Percentiles rank a stretch among this genome's conserved stretches.
Conservation (phyloP, 2,329 filamentous ascomycete genomes). For the Thielaviopsis cerberus region DNA sequence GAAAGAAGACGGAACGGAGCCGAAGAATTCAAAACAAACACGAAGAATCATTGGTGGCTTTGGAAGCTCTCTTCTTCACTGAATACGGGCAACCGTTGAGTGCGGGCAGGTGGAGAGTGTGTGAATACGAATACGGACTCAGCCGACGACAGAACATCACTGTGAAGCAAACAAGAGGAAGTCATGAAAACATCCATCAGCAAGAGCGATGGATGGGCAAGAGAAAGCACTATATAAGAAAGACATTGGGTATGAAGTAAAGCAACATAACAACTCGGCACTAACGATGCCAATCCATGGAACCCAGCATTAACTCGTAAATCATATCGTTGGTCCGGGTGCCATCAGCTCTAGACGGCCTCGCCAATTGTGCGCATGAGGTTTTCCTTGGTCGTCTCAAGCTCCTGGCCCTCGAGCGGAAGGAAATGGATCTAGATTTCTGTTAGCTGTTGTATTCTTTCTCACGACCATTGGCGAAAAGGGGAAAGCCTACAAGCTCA, state of each 20-base stretch:
- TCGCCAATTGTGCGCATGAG: slow-evolving; percentile 32
- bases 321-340: slow-evolving; percentile 11
- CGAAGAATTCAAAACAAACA: neutral
- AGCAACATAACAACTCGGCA: neutral
- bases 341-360: slow-evolving; percentile 14
- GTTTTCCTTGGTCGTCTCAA: slow-evolving; percentile 40
- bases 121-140: neutral
- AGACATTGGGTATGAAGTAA: slow-evolving; percentile 5
- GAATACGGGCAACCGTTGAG: neutral
- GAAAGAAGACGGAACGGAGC: neutral
- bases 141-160: neutral
- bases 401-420: slow-evolving; percentile 39
- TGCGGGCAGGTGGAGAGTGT: neutral
- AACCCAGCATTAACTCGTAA: slow-evolving; percentile 4
- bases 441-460: too few relatives aligned
- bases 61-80: neutral
- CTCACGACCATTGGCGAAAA: too few relatives aligned
- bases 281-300: neutral
- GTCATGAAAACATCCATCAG: slow-evolving; percentile 4
- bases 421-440: slow-evolving; percentile 43
- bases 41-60: neutral
- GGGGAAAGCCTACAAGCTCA: slow-evolving; percentile 44
- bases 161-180: neutral
- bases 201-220: slow-evolving; percentile 9
- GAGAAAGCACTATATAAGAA: slow-evolving; percentile 9